phyloP scores from a whole-genome alignment of 768 basidiomycete species.

The Tylopilus cervinicoccineus region DNA sequence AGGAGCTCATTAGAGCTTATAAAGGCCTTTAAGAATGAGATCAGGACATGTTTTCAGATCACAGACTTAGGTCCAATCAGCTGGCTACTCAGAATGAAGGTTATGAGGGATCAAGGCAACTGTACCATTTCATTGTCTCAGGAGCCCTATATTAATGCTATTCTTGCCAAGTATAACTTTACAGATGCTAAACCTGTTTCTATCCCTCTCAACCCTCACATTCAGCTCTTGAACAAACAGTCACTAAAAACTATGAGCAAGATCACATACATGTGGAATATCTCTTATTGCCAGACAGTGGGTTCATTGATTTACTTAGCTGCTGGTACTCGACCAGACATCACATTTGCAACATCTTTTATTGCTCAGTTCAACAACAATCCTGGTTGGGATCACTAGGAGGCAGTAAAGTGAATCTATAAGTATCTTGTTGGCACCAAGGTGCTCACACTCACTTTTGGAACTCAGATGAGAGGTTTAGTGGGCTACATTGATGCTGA shows the following conservation, averaged over 20 bases:
- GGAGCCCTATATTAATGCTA: not conserved
- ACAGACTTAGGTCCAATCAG: constrained; percentile 1
- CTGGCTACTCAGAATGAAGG: constrained; percentile 6
- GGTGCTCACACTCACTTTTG: no score
- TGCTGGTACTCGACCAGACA: not conserved
- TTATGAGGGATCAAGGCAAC: not conserved
- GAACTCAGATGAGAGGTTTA: no score
- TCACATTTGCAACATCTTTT: no score
- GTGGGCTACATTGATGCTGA: no score
- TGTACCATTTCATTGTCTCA: not conserved
- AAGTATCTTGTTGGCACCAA: no score
- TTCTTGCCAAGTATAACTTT: not conserved
- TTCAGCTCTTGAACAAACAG: not conserved
- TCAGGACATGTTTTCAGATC: not conserved
- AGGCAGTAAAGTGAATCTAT: no score
- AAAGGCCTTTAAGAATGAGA: constrained; percentile 2
- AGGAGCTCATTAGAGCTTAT: not conserved
- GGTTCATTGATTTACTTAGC: not conserved
- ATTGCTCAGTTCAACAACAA: no score
- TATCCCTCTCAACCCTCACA: not conserved
- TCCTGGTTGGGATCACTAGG: no score
- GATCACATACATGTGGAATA: not conserved
- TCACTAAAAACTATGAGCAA: not conserved
- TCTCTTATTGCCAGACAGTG: not conserved
- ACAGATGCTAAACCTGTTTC: not conserved